Evolutionary conservation across 1,284 basidiomycete genomes (phyloP).

Genomic region (Ceratobasidium sp.): DNA sequence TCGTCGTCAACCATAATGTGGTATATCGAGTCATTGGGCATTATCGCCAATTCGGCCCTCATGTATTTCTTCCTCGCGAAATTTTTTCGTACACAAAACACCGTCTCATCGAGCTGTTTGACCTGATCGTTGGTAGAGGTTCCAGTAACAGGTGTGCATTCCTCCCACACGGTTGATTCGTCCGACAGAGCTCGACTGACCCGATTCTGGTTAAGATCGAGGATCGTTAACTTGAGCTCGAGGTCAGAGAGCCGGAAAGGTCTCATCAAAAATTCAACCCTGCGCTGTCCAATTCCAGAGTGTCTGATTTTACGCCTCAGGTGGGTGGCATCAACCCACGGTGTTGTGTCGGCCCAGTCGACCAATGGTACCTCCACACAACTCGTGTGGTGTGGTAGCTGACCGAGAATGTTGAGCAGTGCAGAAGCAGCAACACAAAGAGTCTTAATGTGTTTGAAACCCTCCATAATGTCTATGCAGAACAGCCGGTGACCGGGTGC

Average conservation of each 20-base stretch:
- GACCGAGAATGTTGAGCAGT: neutral
- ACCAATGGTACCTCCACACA: neutral
- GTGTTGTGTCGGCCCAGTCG: neutral
- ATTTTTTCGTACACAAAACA: neutral
- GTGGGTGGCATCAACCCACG: neutral
- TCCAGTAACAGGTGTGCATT: neutral
- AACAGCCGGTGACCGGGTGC: neutral
- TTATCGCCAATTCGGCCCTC: neutral
- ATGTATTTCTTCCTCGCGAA: neutral
- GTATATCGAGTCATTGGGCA: too few relatives aligned
- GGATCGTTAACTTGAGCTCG: neutral
- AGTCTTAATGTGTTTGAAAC: neutral
- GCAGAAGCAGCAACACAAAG: neutral
- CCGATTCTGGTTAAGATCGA: neutral
- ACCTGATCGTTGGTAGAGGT: neutral
- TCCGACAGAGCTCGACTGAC: neutral
- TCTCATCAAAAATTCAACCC: neutral
- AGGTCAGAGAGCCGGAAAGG: neutral
- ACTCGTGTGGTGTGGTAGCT: neutral
- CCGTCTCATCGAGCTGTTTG: neutral
- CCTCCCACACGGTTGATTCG: neutral
- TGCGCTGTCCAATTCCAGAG: neutral
- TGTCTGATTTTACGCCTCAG: neutral
- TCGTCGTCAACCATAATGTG: conserved; percentile 6
- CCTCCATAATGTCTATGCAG: neutral